Conservation (phyloP, 768 basidiomycete genomes). For the Termitomyces sp. region DNA sequence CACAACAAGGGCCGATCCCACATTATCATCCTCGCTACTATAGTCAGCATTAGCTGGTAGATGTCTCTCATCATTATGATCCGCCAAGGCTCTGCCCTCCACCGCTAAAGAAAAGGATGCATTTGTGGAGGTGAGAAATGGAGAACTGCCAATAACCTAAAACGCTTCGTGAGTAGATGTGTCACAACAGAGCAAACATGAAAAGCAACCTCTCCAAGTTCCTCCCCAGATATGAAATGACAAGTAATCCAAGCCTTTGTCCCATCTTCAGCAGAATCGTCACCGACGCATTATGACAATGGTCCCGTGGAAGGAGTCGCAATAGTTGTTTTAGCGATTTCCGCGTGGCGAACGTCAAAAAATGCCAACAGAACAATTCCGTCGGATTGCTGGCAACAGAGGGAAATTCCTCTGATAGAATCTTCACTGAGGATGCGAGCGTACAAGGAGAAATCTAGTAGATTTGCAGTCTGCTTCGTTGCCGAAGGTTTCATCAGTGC, state of each 20-base stretch:
- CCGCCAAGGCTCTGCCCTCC: constrained; percentile 18
- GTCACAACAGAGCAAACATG: constrained; percentile 2
- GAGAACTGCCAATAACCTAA: constrained; percentile 51
- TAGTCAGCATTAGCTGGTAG: constrained; percentile 4
- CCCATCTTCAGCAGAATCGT: constrained; percentile 18
- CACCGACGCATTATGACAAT: constrained; percentile 23
- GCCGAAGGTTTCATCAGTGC: constrained; percentile 16
- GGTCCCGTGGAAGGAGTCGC: constrained; percentile 21
- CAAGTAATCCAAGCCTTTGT: constrained; percentile 29
- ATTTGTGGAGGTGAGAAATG: constrained; percentile 45
- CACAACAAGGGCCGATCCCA: constrained; percentile 1
- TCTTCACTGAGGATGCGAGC: constrained; percentile 13
- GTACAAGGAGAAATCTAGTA: constrained; percentile 31
- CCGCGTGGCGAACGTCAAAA: constrained; percentile 52
- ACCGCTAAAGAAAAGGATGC: constrained; percentile 46
- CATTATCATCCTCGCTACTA: constrained; percentile 3
- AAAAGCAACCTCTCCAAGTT: constrained; percentile 36
- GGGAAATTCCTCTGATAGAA: constrained; percentile 51
- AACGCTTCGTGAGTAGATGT: constrained; percentile 6
- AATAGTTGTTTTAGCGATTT: constrained; percentile 38
- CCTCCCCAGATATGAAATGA: constrained; percentile 38
- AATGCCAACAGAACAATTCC: constrained; percentile 57
- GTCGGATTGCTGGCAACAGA: constrained; percentile 40
- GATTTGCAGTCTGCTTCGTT: constrained; percentile 24
- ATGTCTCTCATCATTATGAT: constrained; percentile 7